phyloP scores from a whole-genome alignment of 257 asterid genomes.

The Capsicum rhomboideum region DNA sequence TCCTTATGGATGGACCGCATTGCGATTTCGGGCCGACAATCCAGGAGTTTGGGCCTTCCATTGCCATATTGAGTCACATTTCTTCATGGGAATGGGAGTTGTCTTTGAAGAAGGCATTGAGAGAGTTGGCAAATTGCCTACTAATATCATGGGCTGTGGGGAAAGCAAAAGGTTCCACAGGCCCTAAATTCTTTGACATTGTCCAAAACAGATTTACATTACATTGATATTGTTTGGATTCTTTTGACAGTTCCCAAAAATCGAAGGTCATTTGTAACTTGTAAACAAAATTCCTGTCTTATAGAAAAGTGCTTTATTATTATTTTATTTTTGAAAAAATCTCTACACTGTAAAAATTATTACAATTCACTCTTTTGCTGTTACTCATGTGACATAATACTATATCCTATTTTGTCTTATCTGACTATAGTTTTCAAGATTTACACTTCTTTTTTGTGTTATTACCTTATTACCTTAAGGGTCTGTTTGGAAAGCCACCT shows the following conservation, averaged over 20 bases:
- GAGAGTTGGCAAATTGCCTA: constrained; percentile 57
- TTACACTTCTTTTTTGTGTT: not conserved
- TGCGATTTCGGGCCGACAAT: constrained; percentile 77
- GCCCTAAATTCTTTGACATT: constrained; percentile 22
- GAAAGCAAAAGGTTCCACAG: constrained; percentile 27
- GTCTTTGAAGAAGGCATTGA: constrained; percentile 82
- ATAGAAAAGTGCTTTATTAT: not conserved
- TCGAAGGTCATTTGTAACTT: not conserved
- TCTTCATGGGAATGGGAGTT: constrained; percentile 90
- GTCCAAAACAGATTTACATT: not conserved
- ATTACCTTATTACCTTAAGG: no score
- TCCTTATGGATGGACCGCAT: constrained; percentile 89
- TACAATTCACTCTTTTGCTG: not conserved
- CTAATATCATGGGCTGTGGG: constrained; percentile 88
- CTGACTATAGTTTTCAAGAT: not conserved
- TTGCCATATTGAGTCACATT: constrained; percentile 95
- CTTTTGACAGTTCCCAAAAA: not conserved
- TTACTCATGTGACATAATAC: not conserved
- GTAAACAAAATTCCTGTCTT: not conserved
- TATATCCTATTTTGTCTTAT: not conserved
- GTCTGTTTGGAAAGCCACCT: no score
- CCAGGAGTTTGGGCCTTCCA: constrained; percentile 97
- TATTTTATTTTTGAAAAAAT: not conserved
- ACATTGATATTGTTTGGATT: not conserved
- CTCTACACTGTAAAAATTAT: not conserved